Evolutionary conservation across 2,329 filamentous ascomycete species (phyloP).

Genomic region (Xylaria polymorpha): DNA sequence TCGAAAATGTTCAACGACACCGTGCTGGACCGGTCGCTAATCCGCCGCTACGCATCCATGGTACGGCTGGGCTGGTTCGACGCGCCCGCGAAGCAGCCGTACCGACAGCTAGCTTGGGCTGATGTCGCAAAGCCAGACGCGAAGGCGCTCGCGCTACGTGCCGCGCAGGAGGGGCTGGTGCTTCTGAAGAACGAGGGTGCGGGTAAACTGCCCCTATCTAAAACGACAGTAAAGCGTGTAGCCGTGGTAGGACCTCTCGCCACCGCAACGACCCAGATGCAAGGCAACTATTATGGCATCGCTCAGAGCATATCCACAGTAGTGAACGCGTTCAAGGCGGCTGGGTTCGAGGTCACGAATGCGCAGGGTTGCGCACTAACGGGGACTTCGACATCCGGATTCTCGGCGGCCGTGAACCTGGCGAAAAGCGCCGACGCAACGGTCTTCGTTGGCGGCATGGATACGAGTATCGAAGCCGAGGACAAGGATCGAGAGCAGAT

Average conservation of each 20-base stretch:
- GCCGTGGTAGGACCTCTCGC: slow-evolving; percentile 70
- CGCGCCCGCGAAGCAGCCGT: slow-evolving; percentile 56
- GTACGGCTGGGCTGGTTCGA: slow-evolving; percentile 70
- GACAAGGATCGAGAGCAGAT: slow-evolving; percentile 62
- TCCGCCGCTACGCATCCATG: slow-evolving; percentile 65
- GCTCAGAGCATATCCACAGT: slow-evolving; percentile 46
- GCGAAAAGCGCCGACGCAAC: slow-evolving; percentile 62
- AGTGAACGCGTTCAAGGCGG: slow-evolving; percentile 42
- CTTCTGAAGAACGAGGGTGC: slow-evolving; percentile 66
- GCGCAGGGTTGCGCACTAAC: slow-evolving; percentile 43
- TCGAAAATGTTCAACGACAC: slow-evolving; percentile 56
- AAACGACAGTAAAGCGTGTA: slow-evolving; percentile 56
- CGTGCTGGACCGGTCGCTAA: slow-evolving; percentile 61
- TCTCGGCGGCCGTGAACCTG: slow-evolving; percentile 50
- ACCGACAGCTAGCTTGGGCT: slow-evolving; percentile 63
- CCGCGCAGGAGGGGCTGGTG: slow-evolving; percentile 60
- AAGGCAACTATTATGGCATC: slow-evolving; percentile 62
- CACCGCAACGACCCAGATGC: slow-evolving; percentile 66
- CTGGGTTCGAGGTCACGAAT: slow-evolving; percentile 43
- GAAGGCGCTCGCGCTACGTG: slow-evolving; percentile 66
- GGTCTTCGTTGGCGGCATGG: slow-evolving; percentile 66
- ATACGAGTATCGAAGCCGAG: slow-evolving; percentile 64
- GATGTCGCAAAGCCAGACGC: slow-evolving; percentile 67
- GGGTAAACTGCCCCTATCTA: slow-evolving; percentile 49
- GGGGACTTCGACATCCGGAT: slow-evolving; percentile 50